A percentile compares a stretch with the other conserved stretches of the same genome.
Conservation (phyloP, 2,329 filamentous ascomycete species). For the Epicoccum sorghinum region DNA sequence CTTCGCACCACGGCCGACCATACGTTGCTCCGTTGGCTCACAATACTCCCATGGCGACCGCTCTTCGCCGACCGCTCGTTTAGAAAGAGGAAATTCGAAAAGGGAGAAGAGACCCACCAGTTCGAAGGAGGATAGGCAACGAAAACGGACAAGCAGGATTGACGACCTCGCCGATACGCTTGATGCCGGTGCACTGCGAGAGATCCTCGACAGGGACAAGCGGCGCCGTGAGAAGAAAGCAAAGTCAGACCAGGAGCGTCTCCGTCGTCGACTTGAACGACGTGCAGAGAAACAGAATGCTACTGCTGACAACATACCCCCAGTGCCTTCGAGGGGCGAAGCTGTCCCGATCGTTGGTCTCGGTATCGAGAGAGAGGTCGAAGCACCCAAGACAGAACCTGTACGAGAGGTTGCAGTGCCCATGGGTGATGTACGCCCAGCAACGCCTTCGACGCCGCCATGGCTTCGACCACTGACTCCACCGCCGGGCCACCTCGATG, state of each 20-base stretch:
- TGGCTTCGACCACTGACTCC: conserved; percentile 47
- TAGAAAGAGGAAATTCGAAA: conserved; percentile 56
- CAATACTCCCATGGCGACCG: conserved; percentile 55
- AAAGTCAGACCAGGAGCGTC: conserved; percentile 68
- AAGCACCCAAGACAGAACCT: conserved; percentile 55
- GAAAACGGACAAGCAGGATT: conserved; percentile 65
- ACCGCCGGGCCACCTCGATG: conserved; percentile 28
- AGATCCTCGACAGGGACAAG: conserved; percentile 88
- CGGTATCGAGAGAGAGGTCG: conserved; percentile 63
- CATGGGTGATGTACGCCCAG: conserved; percentile 56
- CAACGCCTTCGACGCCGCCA: conserved; percentile 41
- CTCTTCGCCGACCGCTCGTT: conserved; percentile 48
- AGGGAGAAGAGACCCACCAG: conserved; percentile 59
- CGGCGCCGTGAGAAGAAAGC: conserved; percentile 78
- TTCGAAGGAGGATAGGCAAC: conserved; percentile 55
- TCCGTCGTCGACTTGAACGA: conserved; percentile 68
- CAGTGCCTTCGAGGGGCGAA: conserved; percentile 64
- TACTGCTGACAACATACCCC: conserved; percentile 62
- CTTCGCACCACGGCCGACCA: conserved; percentile 83
- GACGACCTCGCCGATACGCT: conserved; percentile 81
- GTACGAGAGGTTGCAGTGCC: conserved; percentile 52
- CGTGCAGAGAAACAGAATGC: conserved; percentile 67
- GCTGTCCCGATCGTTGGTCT: conserved; percentile 52
- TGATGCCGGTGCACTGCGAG: conserved; percentile 80
- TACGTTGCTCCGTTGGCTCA: conserved; percentile 74